Evolutionary conservation across 495 filamentous ascomycete genomes (phyloP).

Genomic region (Recurvomyces mirabilis): DNA sequence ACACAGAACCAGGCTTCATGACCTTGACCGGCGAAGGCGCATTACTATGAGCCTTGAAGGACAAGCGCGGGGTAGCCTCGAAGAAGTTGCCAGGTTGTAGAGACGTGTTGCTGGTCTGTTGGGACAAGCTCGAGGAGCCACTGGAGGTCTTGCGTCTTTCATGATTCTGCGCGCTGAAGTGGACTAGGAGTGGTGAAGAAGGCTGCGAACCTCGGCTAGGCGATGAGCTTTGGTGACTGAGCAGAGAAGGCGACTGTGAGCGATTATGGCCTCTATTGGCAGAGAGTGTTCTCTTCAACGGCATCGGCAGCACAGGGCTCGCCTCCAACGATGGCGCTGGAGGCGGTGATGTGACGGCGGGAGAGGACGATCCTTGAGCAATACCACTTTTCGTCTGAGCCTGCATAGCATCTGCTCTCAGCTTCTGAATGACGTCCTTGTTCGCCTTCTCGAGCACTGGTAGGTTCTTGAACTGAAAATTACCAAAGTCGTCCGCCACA

Average conservation of each 20-base stretch:
- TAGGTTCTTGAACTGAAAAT: slow-evolving; percentile 93
- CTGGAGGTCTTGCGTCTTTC: slow-evolving; percentile 73
- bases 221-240: slow-evolving; percentile 71
- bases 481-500: slow-evolving; percentile 83
- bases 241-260: slow-evolving; percentile 71
- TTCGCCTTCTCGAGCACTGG: slow-evolving; percentile 96
- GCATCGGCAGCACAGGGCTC: slow-evolving; percentile 69
- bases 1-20: slow-evolving; percentile 36
- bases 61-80: slow-evolving; percentile 49
- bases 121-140: slow-evolving; percentile 71
- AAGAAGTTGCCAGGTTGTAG: slow-evolving; percentile 65
- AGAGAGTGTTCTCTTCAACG: slow-evolving; percentile 74
- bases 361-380: slow-evolving; percentile 4
- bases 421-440: slow-evolving; percentile 93
- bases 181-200: slow-evolving; percentile 84
- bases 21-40: slow-evolving; percentile 59
- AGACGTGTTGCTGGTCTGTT: slow-evolving; percentile 54
- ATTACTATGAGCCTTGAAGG: slow-evolving; percentile 4
- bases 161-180: slow-evolving; percentile 68
- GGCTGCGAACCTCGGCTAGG: slow-evolving; percentile 83
- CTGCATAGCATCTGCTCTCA: slow-evolving; percentile 64
- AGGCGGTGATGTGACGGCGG: slow-evolving; percentile 32
- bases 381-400: slow-evolving; percentile 28
- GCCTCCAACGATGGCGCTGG: slow-evolving; percentile 63
- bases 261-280: slow-evolving; percentile 62